Base-by-base conservation (phyloP, 495 filamentous ascomycete species). In the Penicillium desertorum region DNA sequence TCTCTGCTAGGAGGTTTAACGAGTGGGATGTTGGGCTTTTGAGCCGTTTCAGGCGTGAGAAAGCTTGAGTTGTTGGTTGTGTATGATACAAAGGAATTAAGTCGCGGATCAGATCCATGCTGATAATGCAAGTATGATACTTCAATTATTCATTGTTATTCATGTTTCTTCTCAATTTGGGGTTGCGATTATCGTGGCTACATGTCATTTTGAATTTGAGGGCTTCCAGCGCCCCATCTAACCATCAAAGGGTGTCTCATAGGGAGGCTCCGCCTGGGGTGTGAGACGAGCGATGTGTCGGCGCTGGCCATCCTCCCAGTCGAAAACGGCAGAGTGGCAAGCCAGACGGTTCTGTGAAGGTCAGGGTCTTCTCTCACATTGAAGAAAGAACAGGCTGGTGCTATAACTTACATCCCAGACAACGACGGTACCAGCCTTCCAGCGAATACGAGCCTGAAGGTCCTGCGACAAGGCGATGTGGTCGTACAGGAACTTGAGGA, bases 241-340 rank as follows among this genome's bases (percentile, higher is more conserved):
- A 70, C 14, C 86, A 12, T 78, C 75, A 57, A 77, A 79, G 1
- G 75, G 75, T 0, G 76, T 79, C 77, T 93, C 87, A 63, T 75
- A 86, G 5, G 88, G 89, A 43, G 69, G 61, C 76, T 95, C 91
- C 0, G 88, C 91, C 71, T 94, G 90, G 2, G 91, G 89, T 9
- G 91, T 92, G 64, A 96, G 88, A 37, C 91, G 78, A 3, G 89
- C 91, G 52, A 95, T 70, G 73, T 96, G 91, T 43, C 91, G 79
- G 56, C 91, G 78, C 73, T 88, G 83, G 3, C 89, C 89, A 73
- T 83, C 84, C 63, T 87, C 84, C 89, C 89, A 96, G 70, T 93
- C 90, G 19, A 91, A 79, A 34, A 92, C 75, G 10, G 90, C 90
- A 16, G 87, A 86, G 71, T 94, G 90, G 54, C 82, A 77, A 4